Base-by-base conservation (phyloP, 257 asterid genomes). In the Ligustrum vulgare region DNA sequence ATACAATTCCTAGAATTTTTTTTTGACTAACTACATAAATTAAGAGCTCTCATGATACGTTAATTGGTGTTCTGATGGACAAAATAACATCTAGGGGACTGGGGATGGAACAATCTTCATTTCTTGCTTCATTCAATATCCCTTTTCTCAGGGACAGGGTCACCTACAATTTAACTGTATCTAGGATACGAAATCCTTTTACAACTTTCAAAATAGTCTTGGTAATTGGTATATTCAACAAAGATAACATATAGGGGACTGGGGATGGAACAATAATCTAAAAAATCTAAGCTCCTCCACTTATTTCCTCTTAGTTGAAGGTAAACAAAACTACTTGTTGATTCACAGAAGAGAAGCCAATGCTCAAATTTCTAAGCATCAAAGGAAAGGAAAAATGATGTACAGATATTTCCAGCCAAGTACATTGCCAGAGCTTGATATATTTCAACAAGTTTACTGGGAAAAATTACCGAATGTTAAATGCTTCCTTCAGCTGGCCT, bases 401-500 rank as follows among this genome's bases (percentile, higher is more conserved):
- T 15, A 45, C 16, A 41, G 16, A 5, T n/a, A 66, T 32, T 71
- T 67, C 39, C 66, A 43, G 67, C 67, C 31, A 69, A 33, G 62
- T 58, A 72, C 47, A 10, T 63, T 31, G 45, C 47, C 56, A 64
- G 47, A 39, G 15, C 35, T 54, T 7, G 71, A 67, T 65, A 45
- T 39, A 69, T 10, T 60, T 62, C 47, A 20, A 49, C 71, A 56
- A 39, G 28, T 60, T 23, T 60, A 22, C 15, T 8, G 34, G 67
- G 62, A 43, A 34, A 68, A 41, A 22, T 64, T 87, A 93, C 98
- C 98, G 89, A 71, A 93, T 91, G 86, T 93, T 91, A 77, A 91
- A 91, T 56, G 97, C 97, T 87, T 93, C 98, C 87, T 89, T 93
- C 67, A 93, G 91, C 82, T 88, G 97, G 70, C 98, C 97, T 86